Conservation (phyloP, 2,329 filamentous ascomycete genomes). For the Aspergillus sp. region DNA sequence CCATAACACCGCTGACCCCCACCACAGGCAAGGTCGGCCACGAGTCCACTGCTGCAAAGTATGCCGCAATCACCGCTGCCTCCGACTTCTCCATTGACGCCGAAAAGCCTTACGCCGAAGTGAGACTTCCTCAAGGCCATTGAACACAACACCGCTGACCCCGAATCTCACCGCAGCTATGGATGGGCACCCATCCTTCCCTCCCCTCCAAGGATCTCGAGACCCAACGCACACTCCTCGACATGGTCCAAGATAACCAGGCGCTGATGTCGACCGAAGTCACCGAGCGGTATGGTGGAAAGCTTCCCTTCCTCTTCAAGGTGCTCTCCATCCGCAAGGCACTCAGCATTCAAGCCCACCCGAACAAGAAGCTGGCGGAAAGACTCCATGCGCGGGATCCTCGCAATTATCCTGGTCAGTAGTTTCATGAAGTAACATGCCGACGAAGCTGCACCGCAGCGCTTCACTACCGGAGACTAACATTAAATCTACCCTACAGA, state of each 20-base stretch:
- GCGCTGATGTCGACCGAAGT: slow-evolving; percentile 74
- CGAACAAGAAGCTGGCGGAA: slow-evolving; percentile 92
- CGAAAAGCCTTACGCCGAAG: slow-evolving; percentile 93
- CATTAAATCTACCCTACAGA: slow-evolving; percentile 48
- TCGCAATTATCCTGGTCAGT: slow-evolving; percentile 78
- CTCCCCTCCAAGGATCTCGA: slow-evolving; percentile 87
- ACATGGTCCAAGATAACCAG: slow-evolving; percentile 83
- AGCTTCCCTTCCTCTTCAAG: slow-evolving; percentile 96
- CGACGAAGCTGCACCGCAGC: neutral
- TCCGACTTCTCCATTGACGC: slow-evolving; percentile 73
- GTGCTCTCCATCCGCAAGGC: slow-evolving; percentile 95
- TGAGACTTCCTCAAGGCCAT: slow-evolving; percentile 30
- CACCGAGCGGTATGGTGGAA: slow-evolving; percentile 71
- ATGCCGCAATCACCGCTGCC: slow-evolving; percentile 78
- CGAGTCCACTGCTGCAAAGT: slow-evolving; percentile 84
- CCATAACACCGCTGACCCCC: slow-evolving; percentile 24
- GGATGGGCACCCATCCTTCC: slow-evolving; percentile 98
- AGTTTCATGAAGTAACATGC: neutral
- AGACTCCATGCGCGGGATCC: slow-evolving; percentile 80
- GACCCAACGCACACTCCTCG: slow-evolving; percentile 81
- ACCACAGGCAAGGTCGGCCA: slow-evolving; percentile 75
- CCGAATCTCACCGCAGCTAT: slow-evolving; percentile 60
- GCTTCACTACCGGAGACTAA: neutral
- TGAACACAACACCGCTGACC: slow-evolving; percentile 6
- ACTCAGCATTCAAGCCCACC: slow-evolving; percentile 94